phyloP scores from a whole-genome alignment of 805 yeast genomes.

The Naumovozyma baii region DNA sequence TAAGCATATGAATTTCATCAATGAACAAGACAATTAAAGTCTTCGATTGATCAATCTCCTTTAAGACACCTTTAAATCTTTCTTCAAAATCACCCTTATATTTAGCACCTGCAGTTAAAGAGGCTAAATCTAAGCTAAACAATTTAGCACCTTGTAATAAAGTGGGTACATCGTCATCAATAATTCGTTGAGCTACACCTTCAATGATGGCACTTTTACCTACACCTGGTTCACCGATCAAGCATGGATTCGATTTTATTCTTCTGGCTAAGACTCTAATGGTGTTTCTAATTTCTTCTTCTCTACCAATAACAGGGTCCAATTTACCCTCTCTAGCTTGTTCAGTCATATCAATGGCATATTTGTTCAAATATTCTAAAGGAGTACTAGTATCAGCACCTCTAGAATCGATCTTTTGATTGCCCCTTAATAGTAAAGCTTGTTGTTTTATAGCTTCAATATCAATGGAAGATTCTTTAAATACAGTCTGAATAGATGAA shows the following conservation, averaged over 20 bases:
- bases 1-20: slow-evolving; percentile 97
- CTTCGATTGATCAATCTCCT: slow-evolving; percentile 82
- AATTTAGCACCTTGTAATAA: slow-evolving; percentile 73
- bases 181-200: slow-evolving; percentile 95
- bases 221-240: slow-evolving; percentile 98
- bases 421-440: slow-evolving; percentile 74
- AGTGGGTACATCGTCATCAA: slow-evolving; percentile 90
- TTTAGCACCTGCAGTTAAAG: slow-evolving; percentile 95
- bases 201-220: slow-evolving; percentile 98
- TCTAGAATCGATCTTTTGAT: slow-evolving; percentile 83
- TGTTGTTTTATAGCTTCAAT: slow-evolving; percentile 67
- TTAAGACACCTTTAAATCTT: slow-evolving; percentile 86
- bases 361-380: slow-evolving; percentile 76
- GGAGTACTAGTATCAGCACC: slow-evolving; percentile 84
- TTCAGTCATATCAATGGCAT: slow-evolving; percentile 89
- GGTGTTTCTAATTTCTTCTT: slow-evolving; percentile 93
- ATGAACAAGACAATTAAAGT: slow-evolving; percentile 83
- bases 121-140: slow-evolving; percentile 87
- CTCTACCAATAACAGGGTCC: slow-evolving; percentile 98
- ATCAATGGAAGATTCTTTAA: slow-evolving; percentile 64
- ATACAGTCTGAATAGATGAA: slow-evolving; percentile 51
- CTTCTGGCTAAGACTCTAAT: slow-evolving; percentile 94
- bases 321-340: slow-evolving; percentile 88
- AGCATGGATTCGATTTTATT: slow-evolving; percentile 90
- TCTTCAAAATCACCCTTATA: slow-evolving; percentile 95